phyloP scores from a whole-genome alignment of 257 asterid species.

The Misopates orontium region DNA sequence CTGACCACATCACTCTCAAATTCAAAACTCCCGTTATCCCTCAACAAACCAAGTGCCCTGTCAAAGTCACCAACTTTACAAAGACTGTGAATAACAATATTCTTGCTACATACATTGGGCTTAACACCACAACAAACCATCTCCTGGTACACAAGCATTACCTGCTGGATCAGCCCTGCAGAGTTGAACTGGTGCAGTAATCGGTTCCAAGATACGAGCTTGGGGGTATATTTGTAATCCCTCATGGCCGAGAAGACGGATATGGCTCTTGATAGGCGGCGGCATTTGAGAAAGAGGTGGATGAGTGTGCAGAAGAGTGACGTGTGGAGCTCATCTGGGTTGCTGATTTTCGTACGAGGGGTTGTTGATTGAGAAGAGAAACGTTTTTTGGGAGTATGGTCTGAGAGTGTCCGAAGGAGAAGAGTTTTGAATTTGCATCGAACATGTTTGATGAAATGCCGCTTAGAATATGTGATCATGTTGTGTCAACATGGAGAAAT shows the following conservation, averaged over 20 bases:
- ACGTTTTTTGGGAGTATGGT: constrained; percentile 9
- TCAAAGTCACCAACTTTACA: constrained; percentile 62
- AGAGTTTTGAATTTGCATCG: constrained; percentile 19
- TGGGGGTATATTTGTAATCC: constrained; percentile 51
- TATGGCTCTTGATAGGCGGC: constrained; percentile 64
- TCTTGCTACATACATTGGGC: constrained; percentile 62
- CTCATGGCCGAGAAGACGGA: constrained; percentile 71
- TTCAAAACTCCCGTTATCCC: constrained; percentile 36
- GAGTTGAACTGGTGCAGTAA: constrained; percentile 68
- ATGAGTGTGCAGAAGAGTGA: constrained; percentile 81
- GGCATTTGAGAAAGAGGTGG: constrained; percentile 81
- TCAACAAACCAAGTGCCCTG: constrained; percentile 51
- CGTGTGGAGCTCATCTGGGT: constrained; percentile 38
- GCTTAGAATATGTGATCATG: constrained; percentile 31
- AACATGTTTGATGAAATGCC: constrained; percentile 55
- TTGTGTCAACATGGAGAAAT: background rate
- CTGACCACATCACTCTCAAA: constrained; percentile 58
- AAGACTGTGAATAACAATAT: constrained; percentile 66
- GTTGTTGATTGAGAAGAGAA: constrained; percentile 25
- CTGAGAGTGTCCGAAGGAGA: constrained; percentile 23
- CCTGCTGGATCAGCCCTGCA: constrained; percentile 65
- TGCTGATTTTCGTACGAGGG: constrained; percentile 26
- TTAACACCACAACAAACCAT: constrained; percentile 50
- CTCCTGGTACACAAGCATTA: constrained; percentile 61
- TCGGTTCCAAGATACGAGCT: constrained; percentile 54